Conservation (phyloP, 2,329 filamentous ascomycete species). For the Clarireedia homoeocarpa region DNA sequence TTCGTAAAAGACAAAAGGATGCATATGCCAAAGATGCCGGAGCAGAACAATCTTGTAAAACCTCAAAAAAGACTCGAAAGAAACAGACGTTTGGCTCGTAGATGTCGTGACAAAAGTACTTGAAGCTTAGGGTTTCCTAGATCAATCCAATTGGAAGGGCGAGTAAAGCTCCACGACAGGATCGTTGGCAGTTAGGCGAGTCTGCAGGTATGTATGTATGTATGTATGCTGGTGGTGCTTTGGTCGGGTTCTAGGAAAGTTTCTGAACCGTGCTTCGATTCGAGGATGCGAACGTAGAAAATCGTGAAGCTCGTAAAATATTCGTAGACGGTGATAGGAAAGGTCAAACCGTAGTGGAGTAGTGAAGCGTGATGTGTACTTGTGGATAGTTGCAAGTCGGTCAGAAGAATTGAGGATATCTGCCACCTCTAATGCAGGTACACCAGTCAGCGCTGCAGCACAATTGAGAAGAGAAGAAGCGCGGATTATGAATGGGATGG, state of each 20-base stretch:
- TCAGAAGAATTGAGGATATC: slow-evolving; percentile 23
- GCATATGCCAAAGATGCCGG: slow-evolving; percentile 18
- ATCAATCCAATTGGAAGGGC: slow-evolving; percentile 29
- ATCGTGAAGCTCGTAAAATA: slow-evolving; percentile 24
- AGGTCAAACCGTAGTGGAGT: slow-evolving; percentile 2
- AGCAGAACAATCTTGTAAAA: slow-evolving; percentile 24
- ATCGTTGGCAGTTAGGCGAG: slow-evolving; percentile 26
- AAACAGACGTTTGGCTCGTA: slow-evolving; percentile 35
- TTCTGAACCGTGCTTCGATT: slow-evolving; percentile 27
- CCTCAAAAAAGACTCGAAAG: slow-evolving; percentile 24
- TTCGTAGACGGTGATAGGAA: slow-evolving; percentile 9
- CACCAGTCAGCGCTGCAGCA: slow-evolving; percentile 28
- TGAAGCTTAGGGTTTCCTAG: slow-evolving; percentile 23
- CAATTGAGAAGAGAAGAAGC: slow-evolving; percentile 19
- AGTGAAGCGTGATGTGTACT: slow-evolving; percentile 12
- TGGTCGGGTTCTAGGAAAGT: slow-evolving; percentile 22
- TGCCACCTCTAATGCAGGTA: slow-evolving; percentile 32
- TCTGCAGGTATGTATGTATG: slow-evolving; percentile 31
- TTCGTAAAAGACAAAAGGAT: slow-evolving; percentile 22
- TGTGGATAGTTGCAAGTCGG: slow-evolving; percentile 11
- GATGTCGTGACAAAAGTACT: slow-evolving; percentile 34
- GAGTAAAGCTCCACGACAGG: slow-evolving; percentile 29
- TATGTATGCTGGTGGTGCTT: slow-evolving; percentile 24
- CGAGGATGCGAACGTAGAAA: slow-evolving; percentile 22
- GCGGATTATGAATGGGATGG: not conserved